Evolutionary conservation across 495 filamentous ascomycete genomes (phyloP), one percentile per base, ranked within the genome.

Genomic region (Penicillium lividum): DNA sequence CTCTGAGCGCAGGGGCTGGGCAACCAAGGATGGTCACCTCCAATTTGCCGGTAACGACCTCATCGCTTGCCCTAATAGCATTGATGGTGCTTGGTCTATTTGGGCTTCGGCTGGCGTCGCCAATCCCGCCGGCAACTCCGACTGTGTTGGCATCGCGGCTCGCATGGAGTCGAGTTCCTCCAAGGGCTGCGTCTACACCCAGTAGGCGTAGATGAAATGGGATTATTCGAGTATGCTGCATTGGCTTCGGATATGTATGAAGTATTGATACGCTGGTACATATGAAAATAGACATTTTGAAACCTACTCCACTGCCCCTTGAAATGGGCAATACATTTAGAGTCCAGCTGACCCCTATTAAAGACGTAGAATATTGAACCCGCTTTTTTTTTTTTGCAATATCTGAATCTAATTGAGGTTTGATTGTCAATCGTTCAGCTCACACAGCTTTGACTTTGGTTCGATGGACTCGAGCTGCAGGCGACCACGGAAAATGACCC

Each of bases 401-500:
- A 22, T 22, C 2, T 1, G 22, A 22, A 22, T 22, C 22, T 1
- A 22, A 22, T 22, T 22, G 22, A 22, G 22, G 22, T 22, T 22
- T 22, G 1, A 22, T 22, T 2, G 22, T 22, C 22, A 22, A 22
- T 22, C 1, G 7, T 36, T 36, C 33, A 11, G 33, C 33, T 60
- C 54, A 66, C 1, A 66, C 52, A 16, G 58, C 48, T 16, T 65
- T 68, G 9, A 54, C 36, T 31, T 64, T 64, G 3, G 40, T 42
- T 36, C 54, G 59, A 40, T 66, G 63, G 18, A 31, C 45, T 33
- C 49, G 56, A 25, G 47, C 50, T 42, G 46, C 58, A n/a, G 58
- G 58, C 3, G 68, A 68, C 92, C 92, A 96, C 16, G 91, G 92
- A 80, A 96, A 94, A 78, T 95, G 91, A 55, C 84, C 81, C 63